Evolutionary conservation across 2,329 filamentous ascomycete genomes (phyloP).

Genomic region (Fusarium dlaminii): DNA sequence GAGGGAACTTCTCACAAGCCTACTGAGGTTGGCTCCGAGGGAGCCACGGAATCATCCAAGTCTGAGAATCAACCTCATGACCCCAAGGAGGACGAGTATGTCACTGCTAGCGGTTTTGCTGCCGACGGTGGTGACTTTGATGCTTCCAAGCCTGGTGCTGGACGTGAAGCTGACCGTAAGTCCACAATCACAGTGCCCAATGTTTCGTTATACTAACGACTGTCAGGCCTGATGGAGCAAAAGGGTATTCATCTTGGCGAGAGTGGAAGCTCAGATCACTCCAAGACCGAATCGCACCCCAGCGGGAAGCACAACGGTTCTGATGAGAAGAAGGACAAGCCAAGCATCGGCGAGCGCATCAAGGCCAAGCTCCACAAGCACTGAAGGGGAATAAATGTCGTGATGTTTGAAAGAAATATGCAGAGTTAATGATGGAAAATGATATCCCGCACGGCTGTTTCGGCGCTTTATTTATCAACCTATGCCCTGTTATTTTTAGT

Average conservation of each 20-base stretch:
- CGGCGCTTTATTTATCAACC: background rate
- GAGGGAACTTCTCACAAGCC: slow-evolving; percentile 8
- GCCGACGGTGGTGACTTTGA: slow-evolving; percentile 77
- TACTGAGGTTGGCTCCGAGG: slow-evolving; percentile 20
- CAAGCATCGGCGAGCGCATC: slow-evolving; percentile 69
- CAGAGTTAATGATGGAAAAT: slow-evolving; percentile 26
- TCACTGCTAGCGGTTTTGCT: slow-evolving; percentile 66
- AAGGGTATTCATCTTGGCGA: slow-evolving; percentile 44
- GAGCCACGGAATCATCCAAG: slow-evolving; percentile 8
- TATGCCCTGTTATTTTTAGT: background rate
- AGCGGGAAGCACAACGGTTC: slow-evolving; percentile 27
- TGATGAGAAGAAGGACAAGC: slow-evolving; percentile 53
- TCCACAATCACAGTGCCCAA: slow-evolving; percentile 13
- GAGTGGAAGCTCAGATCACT: background rate
- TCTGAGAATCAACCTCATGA: slow-evolving; percentile 47
- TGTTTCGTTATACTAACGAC: background rate
- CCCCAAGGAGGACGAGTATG: slow-evolving; percentile 65
- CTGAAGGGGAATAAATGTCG: slow-evolving; percentile 31
- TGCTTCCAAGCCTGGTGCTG: slow-evolving; percentile 70
- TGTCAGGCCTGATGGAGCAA: slow-evolving; percentile 47
- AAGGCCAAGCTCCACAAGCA: slow-evolving; percentile 73
- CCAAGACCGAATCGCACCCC: slow-evolving; percentile 12
- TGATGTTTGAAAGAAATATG: background rate
- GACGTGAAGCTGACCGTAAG: slow-evolving; percentile 72
- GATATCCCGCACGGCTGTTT: slow-evolving; percentile 24